Percentiles rank a stretch among this genome's conserved stretches.
phyloP scores from a whole-genome alignment of 257 asterid species.

The Cordia subcordata region DNA sequence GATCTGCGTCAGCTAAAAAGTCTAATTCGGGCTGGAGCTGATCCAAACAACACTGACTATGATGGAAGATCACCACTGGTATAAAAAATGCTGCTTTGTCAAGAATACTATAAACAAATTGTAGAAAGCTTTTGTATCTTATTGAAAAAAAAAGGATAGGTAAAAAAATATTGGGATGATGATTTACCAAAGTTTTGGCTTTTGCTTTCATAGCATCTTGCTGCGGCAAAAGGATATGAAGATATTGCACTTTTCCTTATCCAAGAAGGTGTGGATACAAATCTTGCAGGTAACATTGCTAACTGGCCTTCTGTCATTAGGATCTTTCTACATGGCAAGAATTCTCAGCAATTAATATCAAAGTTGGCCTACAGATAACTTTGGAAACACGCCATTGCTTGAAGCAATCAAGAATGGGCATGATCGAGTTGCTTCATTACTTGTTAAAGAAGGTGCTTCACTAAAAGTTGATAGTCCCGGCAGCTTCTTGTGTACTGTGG shows the following conservation, averaged over 20 bases:
- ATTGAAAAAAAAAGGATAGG: too few relatives aligned
- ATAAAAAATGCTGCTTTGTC: not conserved
- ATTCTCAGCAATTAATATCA: too few relatives aligned
- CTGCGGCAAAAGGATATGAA: slow-evolving; percentile 83
- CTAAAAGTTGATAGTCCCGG: slow-evolving; percentile 60
- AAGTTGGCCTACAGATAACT: slow-evolving; percentile 41
- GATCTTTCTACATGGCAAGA: too few relatives aligned
- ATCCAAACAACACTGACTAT: slow-evolving; percentile 75
- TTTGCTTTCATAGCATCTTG: slow-evolving; percentile 64
- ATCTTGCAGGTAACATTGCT: not conserved
- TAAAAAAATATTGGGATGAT: not conserved
- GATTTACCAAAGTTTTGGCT: not conserved
- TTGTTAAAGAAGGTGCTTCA: slow-evolving; percentile 62
- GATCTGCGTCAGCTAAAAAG: slow-evolving; percentile 72
- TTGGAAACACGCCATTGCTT: slow-evolving; percentile 69
- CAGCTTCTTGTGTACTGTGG: slow-evolving; percentile 59
- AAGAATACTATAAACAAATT: too few relatives aligned
- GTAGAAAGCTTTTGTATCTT: too few relatives aligned
- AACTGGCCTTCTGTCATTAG: too few relatives aligned
- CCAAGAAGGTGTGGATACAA: slow-evolving; percentile 45
- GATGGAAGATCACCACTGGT: slow-evolving; percentile 91
- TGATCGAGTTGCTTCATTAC: slow-evolving; percentile 59
- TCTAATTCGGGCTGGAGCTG: slow-evolving; percentile 83
- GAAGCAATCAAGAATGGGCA: slow-evolving; percentile 84
- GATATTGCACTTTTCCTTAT: slow-evolving; percentile 62